Evolutionary conservation across 2,329 filamentous ascomycete genomes (phyloP).

Genomic region (Pseudogymnoascus sp.): DNA sequence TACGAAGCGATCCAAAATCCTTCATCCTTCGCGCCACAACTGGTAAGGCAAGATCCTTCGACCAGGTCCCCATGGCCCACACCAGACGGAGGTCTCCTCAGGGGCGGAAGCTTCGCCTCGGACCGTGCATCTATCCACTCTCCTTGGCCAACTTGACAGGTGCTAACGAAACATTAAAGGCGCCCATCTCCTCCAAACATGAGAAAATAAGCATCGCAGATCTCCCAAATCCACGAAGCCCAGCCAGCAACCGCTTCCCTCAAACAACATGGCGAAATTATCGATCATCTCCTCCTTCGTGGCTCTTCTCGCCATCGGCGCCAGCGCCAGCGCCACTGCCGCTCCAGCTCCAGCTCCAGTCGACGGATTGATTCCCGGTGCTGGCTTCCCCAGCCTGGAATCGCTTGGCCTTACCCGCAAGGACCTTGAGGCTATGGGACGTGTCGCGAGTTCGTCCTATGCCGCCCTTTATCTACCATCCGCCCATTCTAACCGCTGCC

Average conservation of each 20-base stretch:
- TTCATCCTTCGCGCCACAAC: background rate
- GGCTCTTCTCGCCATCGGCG: background rate
- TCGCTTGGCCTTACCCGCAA: background rate
- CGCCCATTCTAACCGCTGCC: background rate
- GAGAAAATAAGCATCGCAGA: background rate
- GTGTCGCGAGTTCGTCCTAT: background rate
- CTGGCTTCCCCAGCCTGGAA: background rate
- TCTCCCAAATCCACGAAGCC: background rate
- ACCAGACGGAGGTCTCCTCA: background rate
- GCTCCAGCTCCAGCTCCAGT: background rate
- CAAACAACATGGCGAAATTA: conserved; percentile 4
- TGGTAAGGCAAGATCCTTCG: background rate
- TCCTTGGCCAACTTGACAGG: background rate
- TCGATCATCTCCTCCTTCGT: background rate
- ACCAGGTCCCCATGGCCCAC: background rate
- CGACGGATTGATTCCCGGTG: background rate
- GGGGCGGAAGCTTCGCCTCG: background rate
- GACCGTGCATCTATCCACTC: background rate
- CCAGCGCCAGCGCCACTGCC: background rate
- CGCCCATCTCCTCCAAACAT: conserved; percentile 1
- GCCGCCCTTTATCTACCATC: background rate
- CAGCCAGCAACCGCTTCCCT: background rate
- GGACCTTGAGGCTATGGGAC: background rate
- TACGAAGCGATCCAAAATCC: background rate
- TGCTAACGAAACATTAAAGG: background rate